Evolutionary conservation across 2,329 filamentous ascomycete species (phyloP).

Genomic region (Thelonectria olida): DNA sequence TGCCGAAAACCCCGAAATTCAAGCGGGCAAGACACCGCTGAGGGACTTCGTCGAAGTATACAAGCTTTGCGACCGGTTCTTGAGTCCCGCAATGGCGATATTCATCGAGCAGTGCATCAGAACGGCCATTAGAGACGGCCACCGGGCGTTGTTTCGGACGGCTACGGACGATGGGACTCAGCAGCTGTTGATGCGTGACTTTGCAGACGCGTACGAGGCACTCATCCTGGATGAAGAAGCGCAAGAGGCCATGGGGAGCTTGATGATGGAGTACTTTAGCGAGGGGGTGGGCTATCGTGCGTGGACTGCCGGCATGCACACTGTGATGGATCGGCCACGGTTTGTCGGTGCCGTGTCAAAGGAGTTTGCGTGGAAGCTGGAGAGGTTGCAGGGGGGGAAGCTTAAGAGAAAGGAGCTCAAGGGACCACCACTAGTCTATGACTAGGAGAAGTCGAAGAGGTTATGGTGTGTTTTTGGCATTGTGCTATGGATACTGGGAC

Average conservation of each 20-base stretch:
- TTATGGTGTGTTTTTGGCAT: background rate
- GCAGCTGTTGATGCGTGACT: slow-evolving; percentile 43
- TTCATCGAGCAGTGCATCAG: slow-evolving; percentile 45
- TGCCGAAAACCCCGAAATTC: slow-evolving; percentile 38
- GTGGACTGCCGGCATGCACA: slow-evolving; percentile 39
- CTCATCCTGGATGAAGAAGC: slow-evolving; percentile 33
- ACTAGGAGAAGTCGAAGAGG: background rate
- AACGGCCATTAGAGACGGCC: slow-evolving; percentile 43
- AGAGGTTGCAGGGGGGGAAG: slow-evolving; percentile 34
- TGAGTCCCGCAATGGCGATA: slow-evolving; percentile 41
- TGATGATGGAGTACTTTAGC: slow-evolving; percentile 46
- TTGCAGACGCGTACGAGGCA: slow-evolving; percentile 48
- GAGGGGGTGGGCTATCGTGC: slow-evolving; percentile 42
- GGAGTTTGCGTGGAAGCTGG: slow-evolving; percentile 44
- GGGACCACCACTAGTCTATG: slow-evolving; percentile 17
- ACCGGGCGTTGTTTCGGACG: slow-evolving; percentile 45
- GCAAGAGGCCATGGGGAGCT: slow-evolving; percentile 35
- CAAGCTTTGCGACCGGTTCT: slow-evolving; percentile 49
- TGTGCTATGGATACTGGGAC: background rate
- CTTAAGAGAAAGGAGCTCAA: slow-evolving; percentile 43
- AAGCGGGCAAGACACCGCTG: slow-evolving; percentile 39
- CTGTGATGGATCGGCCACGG: slow-evolving; percentile 38
- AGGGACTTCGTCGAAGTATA: slow-evolving; percentile 47
- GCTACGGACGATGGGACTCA: slow-evolving; percentile 40
- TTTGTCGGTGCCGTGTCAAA: slow-evolving; percentile 45